Evolutionary conservation across 2,329 filamentous ascomycete species (phyloP).

Genomic region (Penicillium verrucosum): DNA sequence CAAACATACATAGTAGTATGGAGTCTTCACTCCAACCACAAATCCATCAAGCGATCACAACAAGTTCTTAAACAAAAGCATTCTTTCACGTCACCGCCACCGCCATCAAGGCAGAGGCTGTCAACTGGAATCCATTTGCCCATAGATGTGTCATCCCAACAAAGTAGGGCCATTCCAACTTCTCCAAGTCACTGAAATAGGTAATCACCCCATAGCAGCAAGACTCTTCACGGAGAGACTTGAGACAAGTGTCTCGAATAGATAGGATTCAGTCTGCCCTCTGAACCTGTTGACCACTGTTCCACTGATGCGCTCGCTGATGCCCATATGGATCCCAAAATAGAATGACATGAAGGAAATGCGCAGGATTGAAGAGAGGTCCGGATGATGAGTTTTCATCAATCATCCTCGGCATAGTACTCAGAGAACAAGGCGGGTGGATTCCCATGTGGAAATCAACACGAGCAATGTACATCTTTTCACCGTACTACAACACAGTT

Average conservation of each 20-base stretch:
- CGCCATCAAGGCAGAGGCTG: constrained; percentile 1
- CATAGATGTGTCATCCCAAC: not conserved
- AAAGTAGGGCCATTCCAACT: not conserved
- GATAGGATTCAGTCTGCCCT: constrained; percentile 2
- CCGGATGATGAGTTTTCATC: constrained; percentile 25
- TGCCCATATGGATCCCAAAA: constrained; percentile 28
- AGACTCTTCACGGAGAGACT: constrained; percentile 2
- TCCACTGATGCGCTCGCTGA: constrained; percentile 56
- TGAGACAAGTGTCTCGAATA: not conserved
- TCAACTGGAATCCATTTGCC: not conserved
- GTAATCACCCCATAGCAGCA: constrained; percentile 20
- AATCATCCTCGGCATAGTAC: constrained; percentile 32
- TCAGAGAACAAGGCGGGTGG: constrained; percentile 26
- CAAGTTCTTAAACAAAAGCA: constrained; percentile 12
- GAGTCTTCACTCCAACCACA: constrained; percentile 2
- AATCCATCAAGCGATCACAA: constrained; percentile 10
- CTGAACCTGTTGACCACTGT: constrained; percentile 32
- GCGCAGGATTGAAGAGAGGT: constrained; percentile 30
- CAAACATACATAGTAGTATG: not conserved
- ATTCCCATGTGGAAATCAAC: constrained; percentile 54
- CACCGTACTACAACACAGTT: constrained; percentile 56
- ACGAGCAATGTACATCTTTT: constrained; percentile 31
- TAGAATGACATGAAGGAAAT: constrained; percentile 23
- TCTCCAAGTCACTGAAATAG: constrained; percentile 10
- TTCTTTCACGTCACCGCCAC: constrained; percentile 1